Base-by-base conservation (phyloP, 192 early-diverging fungal species). In the Entophlyctis luteolus region DNA sequence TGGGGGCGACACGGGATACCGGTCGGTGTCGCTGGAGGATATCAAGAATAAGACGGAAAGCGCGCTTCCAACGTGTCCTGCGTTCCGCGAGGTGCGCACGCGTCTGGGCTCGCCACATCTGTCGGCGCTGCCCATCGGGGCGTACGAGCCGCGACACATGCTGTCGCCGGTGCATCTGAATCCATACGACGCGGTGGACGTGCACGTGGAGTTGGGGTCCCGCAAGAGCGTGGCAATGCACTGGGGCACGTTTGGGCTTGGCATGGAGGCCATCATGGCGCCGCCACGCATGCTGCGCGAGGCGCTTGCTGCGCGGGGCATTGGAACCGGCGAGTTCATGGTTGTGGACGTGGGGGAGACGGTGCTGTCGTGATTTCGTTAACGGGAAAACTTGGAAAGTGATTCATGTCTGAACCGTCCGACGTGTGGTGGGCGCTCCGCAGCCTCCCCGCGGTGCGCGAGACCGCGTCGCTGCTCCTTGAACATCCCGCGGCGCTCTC, bases 161-260 rank as follows among this genome's bases (percentile, higher is more conserved):
- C 86, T 92, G 79, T 85, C 83, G 1, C 73, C 84, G 5, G 79
- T 92, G 62, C 92, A 94, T 72, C 88, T 83, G 55, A 80, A 78
- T n/a, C 89, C 91, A 2, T 86, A 90, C 58, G 91, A 92, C 65
- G 87, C 90, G 2, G 88, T 92, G 3, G 72, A 86, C 8, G 77
- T 95, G 28, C 93, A 95, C 65, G 4, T 35, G 2, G 63, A 66
- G 37, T 23, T 66, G 5, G 50, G 36, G n/a, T 33, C 25, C 29
- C 36, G 37, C 18, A 66, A 66, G 34, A 47, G 39, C 18, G 63
- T 66, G 28, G 90, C 84, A 6, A 91, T 93, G 71, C 93, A 95
- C 67, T 93, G 91, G 91, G 90, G 90, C 6, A 90, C 90, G 12
- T 94, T 89, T 83, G 59, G 82, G 2, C 75, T 94, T 60, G 91